Evolutionary conservation across 2,329 filamentous ascomycete species (phyloP).

Genomic region (Fusarium zealandicum): DNA sequence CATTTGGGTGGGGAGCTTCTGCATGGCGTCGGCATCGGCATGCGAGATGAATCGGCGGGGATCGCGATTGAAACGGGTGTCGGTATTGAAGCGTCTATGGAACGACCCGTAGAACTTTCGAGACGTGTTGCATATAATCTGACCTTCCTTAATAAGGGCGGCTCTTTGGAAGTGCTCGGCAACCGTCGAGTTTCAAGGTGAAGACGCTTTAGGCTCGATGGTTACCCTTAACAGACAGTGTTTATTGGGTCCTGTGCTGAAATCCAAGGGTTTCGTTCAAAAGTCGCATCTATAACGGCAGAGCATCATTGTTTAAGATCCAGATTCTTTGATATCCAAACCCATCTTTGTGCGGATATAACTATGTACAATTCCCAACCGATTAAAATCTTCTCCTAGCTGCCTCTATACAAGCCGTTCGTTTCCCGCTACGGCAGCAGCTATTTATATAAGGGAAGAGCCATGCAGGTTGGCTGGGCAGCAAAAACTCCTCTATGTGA

Average conservation of each 20-base stretch:
- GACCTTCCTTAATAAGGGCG: no score
- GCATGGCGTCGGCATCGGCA: slow-evolving; percentile 3
- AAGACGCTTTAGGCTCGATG: no score
- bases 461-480: slow-evolving; percentile 6
- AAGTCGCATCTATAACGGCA: no score
- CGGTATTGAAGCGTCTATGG: not conserved
- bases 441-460: slow-evolving; percentile 7
- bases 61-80: not conserved
- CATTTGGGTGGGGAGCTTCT: not conserved
- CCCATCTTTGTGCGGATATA: not conserved
- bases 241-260: no score
- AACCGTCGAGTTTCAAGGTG: no score
- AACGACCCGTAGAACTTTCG: not conserved
- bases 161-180: no score
- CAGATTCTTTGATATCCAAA: no score
- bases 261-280: no score
- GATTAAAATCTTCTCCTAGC: slow-evolving; percentile 25
- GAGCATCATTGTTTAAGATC: no score
- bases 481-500: slow-evolving; percentile 17
- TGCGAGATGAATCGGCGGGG: slow-evolving; percentile 17
- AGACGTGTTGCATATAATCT: no score
- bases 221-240: no score
- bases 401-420: slow-evolving; percentile 14
- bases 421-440: slow-evolving; percentile 1
- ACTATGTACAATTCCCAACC: slow-evolving; percentile 24